phyloP scores from a whole-genome alignment of 208 protist genomes.

The Leishmania tarentolae region DNA sequence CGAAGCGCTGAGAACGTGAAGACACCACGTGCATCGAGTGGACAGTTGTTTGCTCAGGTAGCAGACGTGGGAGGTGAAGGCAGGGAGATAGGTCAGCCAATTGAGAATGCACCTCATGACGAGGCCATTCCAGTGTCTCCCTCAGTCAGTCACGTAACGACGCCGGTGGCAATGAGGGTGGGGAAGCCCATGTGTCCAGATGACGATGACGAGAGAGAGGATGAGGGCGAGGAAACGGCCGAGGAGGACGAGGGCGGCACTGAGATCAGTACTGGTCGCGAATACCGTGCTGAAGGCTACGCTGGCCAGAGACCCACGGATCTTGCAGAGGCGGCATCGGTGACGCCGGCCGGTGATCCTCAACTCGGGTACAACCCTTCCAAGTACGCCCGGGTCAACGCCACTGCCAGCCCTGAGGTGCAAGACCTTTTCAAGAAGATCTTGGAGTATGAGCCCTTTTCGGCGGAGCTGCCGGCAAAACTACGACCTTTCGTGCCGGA shows the following conservation, averaged over 20 bases:
- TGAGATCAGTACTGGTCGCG: constrained; percentile 33
- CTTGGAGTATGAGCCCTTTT: constrained; percentile 92
- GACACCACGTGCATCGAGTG: constrained; percentile 45
- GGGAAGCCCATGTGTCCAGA: constrained; percentile 16
- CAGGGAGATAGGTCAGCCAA: constrained; percentile 20
- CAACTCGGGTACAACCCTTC: constrained; percentile 81
- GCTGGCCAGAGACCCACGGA: constrained; percentile 67
- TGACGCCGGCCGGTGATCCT: not conserved
- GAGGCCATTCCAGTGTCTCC: constrained; percentile 51
- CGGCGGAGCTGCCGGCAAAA: constrained; percentile 94
- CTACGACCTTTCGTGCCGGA: constrained; percentile 98
- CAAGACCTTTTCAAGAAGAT: constrained; percentile 98
- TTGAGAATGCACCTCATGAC: constrained; percentile 72
- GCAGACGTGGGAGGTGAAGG: constrained; percentile 14
- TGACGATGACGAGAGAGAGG: constrained; percentile 34
- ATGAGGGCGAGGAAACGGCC: constrained; percentile 34
- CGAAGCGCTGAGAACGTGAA: constrained; percentile 50
- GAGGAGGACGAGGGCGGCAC: constrained; percentile 44
- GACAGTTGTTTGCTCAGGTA: constrained; percentile 14
- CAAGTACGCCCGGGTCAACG: constrained; percentile 85
- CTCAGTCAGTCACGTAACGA: constrained; percentile 31
- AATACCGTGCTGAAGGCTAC: constrained; percentile 50
- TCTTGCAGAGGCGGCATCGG: constrained; percentile 35
- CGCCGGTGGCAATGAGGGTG: constrained; percentile 27
- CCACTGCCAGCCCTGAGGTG: constrained; percentile 90